These are phyloP conservation scores for Aspergillus japonicus DNA, from an alignment of 2,329 filamentous ascomycete species.

Conservation along the genomic window DNA sequence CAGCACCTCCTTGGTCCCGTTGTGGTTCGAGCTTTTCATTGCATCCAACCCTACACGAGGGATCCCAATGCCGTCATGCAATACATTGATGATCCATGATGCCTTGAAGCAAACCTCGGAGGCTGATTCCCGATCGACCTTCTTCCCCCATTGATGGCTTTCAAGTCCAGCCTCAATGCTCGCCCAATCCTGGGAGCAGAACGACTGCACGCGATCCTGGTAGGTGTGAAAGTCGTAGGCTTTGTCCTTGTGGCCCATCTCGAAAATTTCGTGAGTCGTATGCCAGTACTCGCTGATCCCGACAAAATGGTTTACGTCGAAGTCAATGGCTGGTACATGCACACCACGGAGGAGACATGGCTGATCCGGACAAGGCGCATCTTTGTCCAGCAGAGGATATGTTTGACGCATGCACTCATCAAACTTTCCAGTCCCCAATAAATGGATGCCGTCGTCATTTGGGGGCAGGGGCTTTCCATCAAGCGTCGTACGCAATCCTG, in stretches of 20 bases:
- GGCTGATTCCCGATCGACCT: constrained; percentile 70
- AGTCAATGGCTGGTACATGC: constrained; percentile 93
- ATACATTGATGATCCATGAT: constrained; percentile 93
- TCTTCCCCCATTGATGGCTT: constrained; percentile 69
- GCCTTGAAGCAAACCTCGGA: constrained; percentile 95
- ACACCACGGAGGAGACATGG: constrained; percentile 89
- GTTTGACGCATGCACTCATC: constrained; percentile 79
- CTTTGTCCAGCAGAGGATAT: constrained; percentile 84
- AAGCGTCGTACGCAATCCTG: constrained; percentile 70
- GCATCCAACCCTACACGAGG: constrained; percentile 79
- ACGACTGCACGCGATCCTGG: constrained; percentile 77
- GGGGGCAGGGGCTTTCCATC: constrained; percentile 60
- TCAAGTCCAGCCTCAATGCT: constrained; percentile 67
- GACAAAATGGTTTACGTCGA: constrained; percentile 95
- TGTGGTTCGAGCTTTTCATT: constrained; percentile 55
- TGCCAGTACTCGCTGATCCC: constrained; percentile 99
- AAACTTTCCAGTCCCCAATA: constrained; percentile 85
- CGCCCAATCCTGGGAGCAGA: constrained; percentile 81
- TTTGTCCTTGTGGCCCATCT: constrained; percentile 70
- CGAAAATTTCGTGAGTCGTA: constrained; percentile 92
- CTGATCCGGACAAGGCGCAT: constrained; percentile 74
- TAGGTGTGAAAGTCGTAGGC: constrained; percentile 90
- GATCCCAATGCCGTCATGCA: constrained; percentile 93
- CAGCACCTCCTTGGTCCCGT: constrained; percentile 69
- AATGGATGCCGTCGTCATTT: constrained; percentile 48